Evolutionary conservation across 495 filamentous ascomycete genomes (phyloP), one percentile per base, ranked within the genome.

Genomic region (Annulohypoxylon stygium): DNA sequence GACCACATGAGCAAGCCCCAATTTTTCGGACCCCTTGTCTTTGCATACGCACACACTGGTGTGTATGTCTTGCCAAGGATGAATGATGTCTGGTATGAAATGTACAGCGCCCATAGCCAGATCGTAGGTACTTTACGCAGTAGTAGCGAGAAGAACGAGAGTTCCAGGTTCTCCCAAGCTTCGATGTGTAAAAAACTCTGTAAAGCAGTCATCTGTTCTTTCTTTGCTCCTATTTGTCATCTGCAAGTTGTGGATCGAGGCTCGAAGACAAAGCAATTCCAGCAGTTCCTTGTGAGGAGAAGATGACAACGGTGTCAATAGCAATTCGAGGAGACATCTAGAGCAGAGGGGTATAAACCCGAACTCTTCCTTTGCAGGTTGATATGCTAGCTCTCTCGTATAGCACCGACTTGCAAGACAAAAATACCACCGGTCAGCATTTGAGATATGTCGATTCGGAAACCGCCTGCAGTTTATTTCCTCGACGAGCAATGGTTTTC

Each of bases 1-100:
- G 72, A 71, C 72, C 72, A 75, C 72, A 75, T 75, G 72, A 75
- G 72, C 72, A 75, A 70, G 72, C 72, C 67, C 72, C 72, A 61
- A 61, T 75, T 75, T 75, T 70, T 41, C 43, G 26, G 58, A 53
- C 61, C 72, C 72, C 68, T 70, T 60, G 67, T 37, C 58, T 66
- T 50, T 71, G 72, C 72, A 70, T 75, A 50, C 48, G 54, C 71
- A 70, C 67, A 59, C 66, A 41, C 63, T 65, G 67, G 71, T 67
- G 71, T 67, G 67, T 74, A 53, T 34, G 61, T 74, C 67, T 70
- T 70, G 71, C 71, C 62, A 74, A 75, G 72, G 53, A 70, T 51
- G 34, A 59, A 69, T 73, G 47, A 74, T 65, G 65, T 58, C 41
- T 65, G 50, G 64, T 67, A 71, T 47, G 18, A 12, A 14, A 60